Evolutionary conservation across 2,329 filamentous ascomycete genomes (phyloP), one percentile per base, ranked within the genome.

Genomic region (Dactylellina cionopaga): DNA sequence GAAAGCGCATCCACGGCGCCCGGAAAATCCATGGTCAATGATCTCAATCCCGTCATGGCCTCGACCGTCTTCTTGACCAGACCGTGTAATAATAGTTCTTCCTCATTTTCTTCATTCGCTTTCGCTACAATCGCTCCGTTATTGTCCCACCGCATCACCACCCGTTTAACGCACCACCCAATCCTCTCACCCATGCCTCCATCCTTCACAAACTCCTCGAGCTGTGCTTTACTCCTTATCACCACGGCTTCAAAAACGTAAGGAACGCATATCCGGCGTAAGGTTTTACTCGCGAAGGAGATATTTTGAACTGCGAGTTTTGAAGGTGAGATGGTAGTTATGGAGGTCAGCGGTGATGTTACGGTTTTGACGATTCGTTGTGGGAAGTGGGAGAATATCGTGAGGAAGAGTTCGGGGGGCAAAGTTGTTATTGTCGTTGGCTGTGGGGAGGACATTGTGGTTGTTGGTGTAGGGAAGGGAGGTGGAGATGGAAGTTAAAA

Each of bases 351-450:
- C 5, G 63, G 63, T 15, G 63, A 68, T 4, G 60, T 46, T 17
- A 46, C 29, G 4, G 63, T 68, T 54, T 54, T 68, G 27, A 54
- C 31, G n/a, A 33, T 59, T 31, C 54, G 43, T 22, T 46, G 43
- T 9, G 63, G 66, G 17, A 71, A 27, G 24, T 64, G 29, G 19
- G 58, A 63, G 44, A 71, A 49, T 44, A 71, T 64, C 15, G 49
- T 43, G 24, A 64, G 27, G 29, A 71, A 63, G 33, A 71, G 33
- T 54, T 71, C 66, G 24, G 66, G 49, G 4, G 66, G 66, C 5
- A 71, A 58, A 15, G 29, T 35, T 9, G 33, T 37, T 7, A 71
- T 19, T 6, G 43, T 47, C 7, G 58, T 43, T 37, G 22, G 15
- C 13, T 49, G 37, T 29, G 11, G 17, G 25, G 0, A 46, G 7